Evolutionary conservation across 108 stramenopile genomes (phyloP).

Genomic region (Skeletonema costatum): DNA sequence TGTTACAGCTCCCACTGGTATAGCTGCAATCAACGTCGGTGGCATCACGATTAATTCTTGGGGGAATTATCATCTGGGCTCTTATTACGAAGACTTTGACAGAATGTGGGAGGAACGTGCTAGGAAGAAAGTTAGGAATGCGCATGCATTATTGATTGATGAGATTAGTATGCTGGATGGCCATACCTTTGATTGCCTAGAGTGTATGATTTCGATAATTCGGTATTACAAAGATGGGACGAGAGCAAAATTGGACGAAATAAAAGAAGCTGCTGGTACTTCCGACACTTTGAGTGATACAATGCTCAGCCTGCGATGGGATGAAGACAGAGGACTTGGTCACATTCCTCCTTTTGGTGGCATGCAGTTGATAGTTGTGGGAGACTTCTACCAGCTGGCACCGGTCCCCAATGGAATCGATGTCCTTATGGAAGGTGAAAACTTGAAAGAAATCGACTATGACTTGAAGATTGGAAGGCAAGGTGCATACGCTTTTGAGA

Average conservation of each 20-base stretch:
- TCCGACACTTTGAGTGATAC: neutral
- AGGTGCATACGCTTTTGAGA: conserved; percentile 59
- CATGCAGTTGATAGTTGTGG: conserved; percentile 70
- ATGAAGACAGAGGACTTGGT: conserved; percentile 28
- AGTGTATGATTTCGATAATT: conserved; percentile 56
- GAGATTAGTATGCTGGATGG: conserved; percentile 66
- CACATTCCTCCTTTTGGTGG: conserved; percentile 71
- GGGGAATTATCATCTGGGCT: conserved; percentile 42
- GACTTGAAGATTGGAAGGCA: conserved; percentile 36
- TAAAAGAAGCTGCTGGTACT: conserved; percentile 7
- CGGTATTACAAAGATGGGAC: conserved; percentile 23
- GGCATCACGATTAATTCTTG: conserved; percentile 60
- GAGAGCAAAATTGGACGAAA: neutral
- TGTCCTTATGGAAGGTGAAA: conserved; percentile 20
- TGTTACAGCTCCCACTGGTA: conserved; percentile 69
- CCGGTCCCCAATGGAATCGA: conserved; percentile 46
- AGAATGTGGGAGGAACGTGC: conserved; percentile 21
- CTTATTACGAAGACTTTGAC: conserved; percentile 31
- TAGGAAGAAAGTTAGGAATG: conserved; percentile 7
- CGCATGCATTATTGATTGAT: conserved; percentile 54
- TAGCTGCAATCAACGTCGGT: conserved; percentile 52
- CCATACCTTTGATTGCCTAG: conserved; percentile 67
- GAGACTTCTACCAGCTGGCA: conserved; percentile 86
- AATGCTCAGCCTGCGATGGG: conserved; percentile 40
- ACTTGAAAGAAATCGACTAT: conserved; percentile 16